Evolutionary conservation across 2,329 filamentous ascomycete genomes (phyloP), one percentile per base, ranked within the genome.

Genomic region (Colletotrichum magnum): DNA sequence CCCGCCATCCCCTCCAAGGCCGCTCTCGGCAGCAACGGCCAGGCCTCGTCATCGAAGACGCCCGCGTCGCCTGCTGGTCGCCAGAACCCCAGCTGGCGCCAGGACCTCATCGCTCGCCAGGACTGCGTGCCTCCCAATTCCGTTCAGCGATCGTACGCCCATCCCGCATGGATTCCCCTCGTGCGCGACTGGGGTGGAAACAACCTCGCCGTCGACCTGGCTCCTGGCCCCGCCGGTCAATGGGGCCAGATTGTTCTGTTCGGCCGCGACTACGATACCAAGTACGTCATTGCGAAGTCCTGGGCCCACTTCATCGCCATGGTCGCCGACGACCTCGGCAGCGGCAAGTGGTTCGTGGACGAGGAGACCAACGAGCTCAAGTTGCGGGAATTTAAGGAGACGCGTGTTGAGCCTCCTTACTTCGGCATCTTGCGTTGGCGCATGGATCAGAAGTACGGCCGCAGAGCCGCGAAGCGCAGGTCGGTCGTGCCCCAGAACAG

Each of bases 171-270:
- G 96, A 98, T 99, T 74, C 95, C 96, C 61, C 85, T 99, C 41
- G 95, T 95, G 68, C 93, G 96, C 74, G 96, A 99, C 80, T 99
- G 96, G 96, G 96, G 96, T 79, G 96, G 96, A 81, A 99, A 99
- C 88, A 97, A 97, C 84, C 87, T 99, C 76, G 95, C 95, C 18
- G 89, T 98, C 54, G 96, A 99, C 80, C 86, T 99, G 68, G 94
- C 95, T 6, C 96, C 96, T 24, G 96, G 96, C 2, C 94, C 95
- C 10, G 88, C 89, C 54, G 96, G 96, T 47, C 93, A 91, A 79
- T 99, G 96, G 95, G 96, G 96, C 62, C 96, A 99, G 79, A 90
- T 99, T 73, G 97, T 99, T 76, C 88, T 99, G 71, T 98, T 97
- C 79, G 96, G 96, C 58, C 94, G 96, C 70, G 96, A 99, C 83